Conservation (phyloP, 805 yeast species). For the Pichia insulana region DNA sequence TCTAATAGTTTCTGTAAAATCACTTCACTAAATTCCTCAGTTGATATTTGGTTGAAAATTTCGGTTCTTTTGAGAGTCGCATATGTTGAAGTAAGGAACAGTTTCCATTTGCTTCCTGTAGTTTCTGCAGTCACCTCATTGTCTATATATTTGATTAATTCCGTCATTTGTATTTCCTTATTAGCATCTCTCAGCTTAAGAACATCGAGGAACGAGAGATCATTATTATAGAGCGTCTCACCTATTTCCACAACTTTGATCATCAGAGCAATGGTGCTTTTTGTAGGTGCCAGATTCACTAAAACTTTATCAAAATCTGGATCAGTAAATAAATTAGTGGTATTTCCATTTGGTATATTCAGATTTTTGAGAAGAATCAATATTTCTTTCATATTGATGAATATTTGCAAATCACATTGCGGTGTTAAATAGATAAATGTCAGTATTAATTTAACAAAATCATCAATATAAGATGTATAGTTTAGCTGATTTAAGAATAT, state of each 20-base stretch:
- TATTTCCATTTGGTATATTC: slow-evolving; percentile 3
- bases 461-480: neutral
- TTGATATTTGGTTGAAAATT: slow-evolving; percentile 20
- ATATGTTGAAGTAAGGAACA: slow-evolving; percentile 22
- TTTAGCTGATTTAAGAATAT: slow-evolving; percentile 11
- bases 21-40: slow-evolving; percentile 16
- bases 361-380: slow-evolving; percentile 14
- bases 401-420: slow-evolving; percentile 17
- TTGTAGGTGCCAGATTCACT: neutral
- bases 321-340: neutral
- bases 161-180: slow-evolving; percentile 15
- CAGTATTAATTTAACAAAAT: slow-evolving; percentile 16
- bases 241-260: slow-evolving; percentile 21
- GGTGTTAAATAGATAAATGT: slow-evolving; percentile 21
- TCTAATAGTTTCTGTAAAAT: slow-evolving; percentile 19
- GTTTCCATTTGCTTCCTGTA: slow-evolving; percentile 18
- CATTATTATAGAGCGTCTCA: slow-evolving; percentile 22
- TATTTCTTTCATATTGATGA: slow-evolving; percentile 22
- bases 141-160: slow-evolving; percentile 21
- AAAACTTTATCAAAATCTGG: neutral
- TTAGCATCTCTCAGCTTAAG: slow-evolving; percentile 15
- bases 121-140: slow-evolving; percentile 17
- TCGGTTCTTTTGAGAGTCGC: slow-evolving; percentile 21
- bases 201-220: slow-evolving; percentile 21
- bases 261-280: slow-evolving; percentile 15